These are phyloP conservation scores for Drechslerella stenobrocha DNA, from an alignment of 2,329 filamentous ascomycete species.

Conservation along the genomic window DNA sequence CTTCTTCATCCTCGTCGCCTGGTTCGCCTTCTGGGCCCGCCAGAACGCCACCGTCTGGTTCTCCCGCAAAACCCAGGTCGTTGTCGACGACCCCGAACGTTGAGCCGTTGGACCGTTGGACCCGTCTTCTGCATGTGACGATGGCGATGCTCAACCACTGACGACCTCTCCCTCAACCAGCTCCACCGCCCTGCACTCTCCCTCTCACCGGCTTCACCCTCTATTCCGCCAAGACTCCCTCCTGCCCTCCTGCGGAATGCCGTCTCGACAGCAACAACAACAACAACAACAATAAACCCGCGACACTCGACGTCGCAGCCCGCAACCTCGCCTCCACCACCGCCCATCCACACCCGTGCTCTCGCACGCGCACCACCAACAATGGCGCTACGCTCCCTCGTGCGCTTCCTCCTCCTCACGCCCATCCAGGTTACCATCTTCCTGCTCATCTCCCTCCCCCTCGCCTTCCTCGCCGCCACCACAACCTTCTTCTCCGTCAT, in stretches of 20 bases:
- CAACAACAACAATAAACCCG: too few species aligned
- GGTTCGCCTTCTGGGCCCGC: constrained; percentile 28
- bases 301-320: too few species aligned
- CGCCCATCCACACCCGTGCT: background rate
- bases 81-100: constrained; percentile 8
- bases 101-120: constrained; percentile 3
- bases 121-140: constrained; percentile 37
- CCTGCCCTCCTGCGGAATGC: constrained; percentile 1
- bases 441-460: constrained; percentile 42
- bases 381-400: constrained; percentile 32
- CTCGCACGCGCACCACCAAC: background rate
- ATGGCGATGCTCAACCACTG: background rate
- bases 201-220: too few species aligned
- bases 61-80: constrained; percentile 9
- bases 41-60: constrained; percentile 11
- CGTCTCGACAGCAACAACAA: background rate
- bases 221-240: background rate
- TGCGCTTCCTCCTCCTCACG: constrained; percentile 37
- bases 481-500: constrained; percentile 48
- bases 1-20: constrained; percentile 26
- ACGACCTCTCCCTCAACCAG: too few species aligned
- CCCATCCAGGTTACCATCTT: constrained; percentile 43
- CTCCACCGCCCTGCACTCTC: too few species aligned
- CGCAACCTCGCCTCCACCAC: background rate
- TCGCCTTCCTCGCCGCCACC: constrained; percentile 35